Evolutionary conservation across 441 rosid genomes (phyloP).

Genomic region (Syzygium malaccense): DNA sequence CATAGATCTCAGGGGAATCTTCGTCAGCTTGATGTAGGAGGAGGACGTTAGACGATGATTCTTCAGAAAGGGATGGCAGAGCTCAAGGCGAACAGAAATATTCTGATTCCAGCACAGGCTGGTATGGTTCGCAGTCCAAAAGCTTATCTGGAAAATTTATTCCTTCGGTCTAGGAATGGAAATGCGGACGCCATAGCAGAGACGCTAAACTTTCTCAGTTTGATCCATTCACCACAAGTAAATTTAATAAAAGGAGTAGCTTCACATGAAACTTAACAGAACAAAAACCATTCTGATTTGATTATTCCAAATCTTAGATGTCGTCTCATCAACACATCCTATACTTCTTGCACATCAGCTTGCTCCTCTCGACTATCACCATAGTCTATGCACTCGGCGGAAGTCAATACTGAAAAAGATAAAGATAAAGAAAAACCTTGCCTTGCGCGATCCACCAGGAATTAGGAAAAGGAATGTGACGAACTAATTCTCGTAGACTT

Average conservation of each 20-base stretch:
- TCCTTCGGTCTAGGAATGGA: background rate
- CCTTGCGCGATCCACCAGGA: background rate
- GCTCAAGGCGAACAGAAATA: background rate
- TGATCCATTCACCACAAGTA: background rate
- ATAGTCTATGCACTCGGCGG: background rate
- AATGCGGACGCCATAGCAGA: background rate
- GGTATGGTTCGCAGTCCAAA: background rate
- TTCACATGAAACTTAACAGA: background rate
- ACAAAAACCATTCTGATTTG: background rate
- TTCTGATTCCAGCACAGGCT: background rate
- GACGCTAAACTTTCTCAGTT: background rate
- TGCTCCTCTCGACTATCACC: background rate
- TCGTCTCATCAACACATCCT: background rate
- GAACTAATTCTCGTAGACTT: slow-evolving; percentile 62
- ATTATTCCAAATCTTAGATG: background rate
- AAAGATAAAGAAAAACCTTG: background rate
- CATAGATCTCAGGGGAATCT: background rate
- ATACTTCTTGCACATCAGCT: background rate
- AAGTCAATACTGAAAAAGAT: background rate
- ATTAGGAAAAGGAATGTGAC: background rate
- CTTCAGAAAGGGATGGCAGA: background rate
- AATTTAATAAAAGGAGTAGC: background rate
- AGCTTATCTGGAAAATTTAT: background rate
- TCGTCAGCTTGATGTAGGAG: background rate
- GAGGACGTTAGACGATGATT: background rate